A percentile compares a stretch with the other conserved stretches of the same genome.
Conservation (phyloP, 495 filamentous ascomycete species). For the Lentithecium fluviatile region DNA sequence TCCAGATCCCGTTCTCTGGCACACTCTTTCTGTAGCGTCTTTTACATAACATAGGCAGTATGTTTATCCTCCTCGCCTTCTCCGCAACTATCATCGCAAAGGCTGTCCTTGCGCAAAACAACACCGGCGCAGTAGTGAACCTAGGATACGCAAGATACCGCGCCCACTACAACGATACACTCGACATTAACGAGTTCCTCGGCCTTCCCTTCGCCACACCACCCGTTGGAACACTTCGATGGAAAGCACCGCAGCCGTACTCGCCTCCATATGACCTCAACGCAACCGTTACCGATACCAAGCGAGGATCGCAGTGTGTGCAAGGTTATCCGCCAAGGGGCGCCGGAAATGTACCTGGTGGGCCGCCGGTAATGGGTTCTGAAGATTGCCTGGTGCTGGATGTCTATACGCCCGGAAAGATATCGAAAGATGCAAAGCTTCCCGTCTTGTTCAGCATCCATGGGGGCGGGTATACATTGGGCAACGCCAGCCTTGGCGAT, state of each 20-base stretch:
- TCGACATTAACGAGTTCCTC: slow-evolving; percentile 6
- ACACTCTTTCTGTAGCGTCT: too few relatives aligned
- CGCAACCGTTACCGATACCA: slow-evolving; percentile 4
- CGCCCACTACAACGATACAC: slow-evolving; percentile 3
- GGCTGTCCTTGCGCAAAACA: too few relatives aligned
- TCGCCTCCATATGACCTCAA: background rate
- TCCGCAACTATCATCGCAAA: too few relatives aligned
- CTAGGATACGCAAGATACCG: slow-evolving; percentile 13
- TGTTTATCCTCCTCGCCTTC: too few relatives aligned
- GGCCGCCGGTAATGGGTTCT: background rate
- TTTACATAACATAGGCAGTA: too few relatives aligned
- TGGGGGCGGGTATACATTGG: slow-evolving; percentile 21
- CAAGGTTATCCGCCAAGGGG: slow-evolving; percentile 9
- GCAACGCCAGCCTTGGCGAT: background rate
- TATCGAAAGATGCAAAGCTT: slow-evolving; percentile 2
- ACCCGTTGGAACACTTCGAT: slow-evolving; percentile 3
- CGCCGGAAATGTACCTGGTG: background rate
- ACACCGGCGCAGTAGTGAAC: slow-evolving; percentile 1
- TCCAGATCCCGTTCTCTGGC: too few relatives aligned
- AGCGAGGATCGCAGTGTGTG: slow-evolving; percentile 2
- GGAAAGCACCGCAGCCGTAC: slow-evolving; percentile 9
- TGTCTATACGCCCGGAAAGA: slow-evolving; percentile 5
- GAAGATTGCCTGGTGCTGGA: slow-evolving; percentile 26
- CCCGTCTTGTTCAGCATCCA: slow-evolving; percentile 23
- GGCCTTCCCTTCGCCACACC: slow-evolving; percentile 6